Conservation (phyloP, 2,329 filamentous ascomycete genomes). For the Aspergillus bombycis region DNA sequence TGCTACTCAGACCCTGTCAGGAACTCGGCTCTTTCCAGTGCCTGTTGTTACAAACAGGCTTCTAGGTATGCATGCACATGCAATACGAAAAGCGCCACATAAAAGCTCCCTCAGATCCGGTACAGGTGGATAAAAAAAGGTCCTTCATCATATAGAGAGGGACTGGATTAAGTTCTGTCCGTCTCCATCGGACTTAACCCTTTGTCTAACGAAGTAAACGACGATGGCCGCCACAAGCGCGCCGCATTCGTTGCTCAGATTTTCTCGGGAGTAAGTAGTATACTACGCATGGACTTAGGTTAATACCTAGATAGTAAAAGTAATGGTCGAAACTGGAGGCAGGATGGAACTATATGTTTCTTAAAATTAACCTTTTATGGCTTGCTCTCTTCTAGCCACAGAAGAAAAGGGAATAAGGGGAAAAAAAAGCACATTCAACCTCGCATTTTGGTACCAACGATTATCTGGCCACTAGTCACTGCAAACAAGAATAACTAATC, state of each 20-base stretch:
- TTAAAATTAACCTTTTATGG: not conserved
- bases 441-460: not conserved
- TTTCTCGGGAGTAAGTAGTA: not conserved
- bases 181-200: constrained; percentile 3
- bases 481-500: not conserved
- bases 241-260: not conserved
- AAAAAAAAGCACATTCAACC: not conserved
- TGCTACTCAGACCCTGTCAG: constrained; percentile 3
- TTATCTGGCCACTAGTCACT: not conserved
- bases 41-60: not conserved
- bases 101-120: not conserved
- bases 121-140: not conserved
- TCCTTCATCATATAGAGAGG: not conserved
- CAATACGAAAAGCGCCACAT: not conserved
- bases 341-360: not conserved
- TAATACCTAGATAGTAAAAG: not conserved
- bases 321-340: not conserved
- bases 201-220: constrained; percentile 1
- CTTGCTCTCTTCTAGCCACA: not conserved
- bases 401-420: not conserved
- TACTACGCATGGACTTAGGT: not conserved
- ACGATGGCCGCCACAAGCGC: constrained; percentile 13
- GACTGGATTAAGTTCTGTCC: not conserved
- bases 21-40: constrained; percentile 1
- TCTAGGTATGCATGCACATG: constrained; percentile 1